A percentile compares a stretch with the other conserved stretches of the same genome.
Conservation (phyloP, 495 filamentous ascomycete species). For the Podospora fimiseda region DNA sequence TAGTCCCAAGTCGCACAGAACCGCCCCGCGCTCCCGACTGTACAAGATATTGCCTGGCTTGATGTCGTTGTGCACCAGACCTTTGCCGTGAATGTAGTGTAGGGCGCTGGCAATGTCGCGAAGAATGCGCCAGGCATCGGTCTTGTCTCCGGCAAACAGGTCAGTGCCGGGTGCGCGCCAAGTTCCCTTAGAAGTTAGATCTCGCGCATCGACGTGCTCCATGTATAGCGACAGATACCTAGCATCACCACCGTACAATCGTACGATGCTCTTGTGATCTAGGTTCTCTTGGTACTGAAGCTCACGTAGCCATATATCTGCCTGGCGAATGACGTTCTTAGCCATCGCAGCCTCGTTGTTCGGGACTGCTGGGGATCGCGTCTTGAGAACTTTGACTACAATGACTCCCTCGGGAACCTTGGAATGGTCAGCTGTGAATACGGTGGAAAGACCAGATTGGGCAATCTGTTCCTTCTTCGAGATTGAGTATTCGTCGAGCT, state of each 20-base stretch:
- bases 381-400: conserved; percentile 47
- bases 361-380: conserved; percentile 26
- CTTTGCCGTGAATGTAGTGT: conserved; percentile 40
- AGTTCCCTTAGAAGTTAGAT: conserved; percentile 32
- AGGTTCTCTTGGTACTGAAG: conserved; percentile 42
- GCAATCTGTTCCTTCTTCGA: conserved; percentile 42
- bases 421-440: conserved; percentile 45
- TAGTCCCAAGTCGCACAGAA: conserved; percentile 45
- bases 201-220: conserved; percentile 45
- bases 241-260: conserved; percentile 42
- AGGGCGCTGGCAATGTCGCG: conserved; percentile 40
- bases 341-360: conserved; percentile 32
- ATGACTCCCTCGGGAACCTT: conserved; percentile 38
- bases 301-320: conserved; percentile 46
- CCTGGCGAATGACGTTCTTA: conserved; percentile 43
- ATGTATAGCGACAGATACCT: conserved; percentile 46
- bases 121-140: conserved; percentile 39
- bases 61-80: conserved; percentile 46
- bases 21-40: conserved; percentile 43
- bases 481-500: conserved; percentile 39
- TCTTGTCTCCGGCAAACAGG: conserved; percentile 33
- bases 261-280: conserved; percentile 43
- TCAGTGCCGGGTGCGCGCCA: conserved; percentile 37
- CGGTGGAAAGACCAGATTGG: conserved; percentile 37
- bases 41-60: conserved; percentile 49